Evolutionary conservation across 1,284 basidiomycete genomes (phyloP), one percentile per base, ranked within the genome.

Genomic region (Boletus nobilissimus): DNA sequence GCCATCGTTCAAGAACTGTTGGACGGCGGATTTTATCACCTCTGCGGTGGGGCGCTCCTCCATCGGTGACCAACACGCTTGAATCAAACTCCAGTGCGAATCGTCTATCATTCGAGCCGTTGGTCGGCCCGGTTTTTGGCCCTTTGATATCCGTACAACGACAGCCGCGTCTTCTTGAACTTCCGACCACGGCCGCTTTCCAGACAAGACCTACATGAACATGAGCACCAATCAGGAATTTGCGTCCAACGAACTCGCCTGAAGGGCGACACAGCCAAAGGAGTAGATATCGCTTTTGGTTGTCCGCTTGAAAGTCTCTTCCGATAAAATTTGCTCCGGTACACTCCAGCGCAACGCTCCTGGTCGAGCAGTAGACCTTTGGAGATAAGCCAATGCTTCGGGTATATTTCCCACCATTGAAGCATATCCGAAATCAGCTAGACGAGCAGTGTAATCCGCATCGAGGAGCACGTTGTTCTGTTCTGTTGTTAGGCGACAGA

Each of bases 381-480:
- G 74, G 5, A 84, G 78, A 43, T 60, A 60, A 32, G n/a, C 16
- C 54, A 60, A 60, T 18, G 54, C 54, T 32, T 60, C 54, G 18
- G 54, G 54, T 14, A 57, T 57, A n/a, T 13, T 57, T 32, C n/a
- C 54, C 54, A 57, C 54, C 54, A 57, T 16, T 16, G 54, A 60
- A 60, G 54, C 29, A 32, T 60, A 60, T 32, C 54, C 54, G 5
- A 60, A 60, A 46, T 81, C 77, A 1, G 34, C 34, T 13, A 83
- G 46, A 16, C 54, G 54, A 26, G 54, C 54, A 32, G n/a, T 32
- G 54, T 60, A 60, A 19, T 60, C n/a, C 13, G 54, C 54, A 32
- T 60, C 54, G 16, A 60, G 32, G 26, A 60, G 54, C 54, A 60
- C 54, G 43, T 82, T 82, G 29, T 76, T 74, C 81, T 82, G 40